phyloP scores from a whole-genome alignment of 352 stramenopile genomes.

The Globisporangium spiculum region DNA sequence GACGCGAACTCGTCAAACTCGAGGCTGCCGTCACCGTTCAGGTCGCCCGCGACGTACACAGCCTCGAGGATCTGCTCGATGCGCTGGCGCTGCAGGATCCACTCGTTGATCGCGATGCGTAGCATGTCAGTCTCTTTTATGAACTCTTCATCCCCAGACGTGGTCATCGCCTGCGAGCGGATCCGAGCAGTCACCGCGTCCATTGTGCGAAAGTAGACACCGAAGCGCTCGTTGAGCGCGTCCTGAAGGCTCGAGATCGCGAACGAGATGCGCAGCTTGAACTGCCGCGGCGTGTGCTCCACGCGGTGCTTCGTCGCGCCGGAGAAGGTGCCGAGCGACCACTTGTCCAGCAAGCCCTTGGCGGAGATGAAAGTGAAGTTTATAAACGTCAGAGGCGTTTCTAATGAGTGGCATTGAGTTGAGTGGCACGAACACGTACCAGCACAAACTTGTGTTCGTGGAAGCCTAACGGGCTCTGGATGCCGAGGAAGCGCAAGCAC shows the following conservation, averaged over 20 bases:
- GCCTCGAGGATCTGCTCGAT: slow-evolving; percentile 73
- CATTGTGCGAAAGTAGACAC: slow-evolving; percentile 54
- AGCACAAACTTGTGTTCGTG: slow-evolving; percentile 79
- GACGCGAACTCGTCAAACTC: slow-evolving; percentile 76
- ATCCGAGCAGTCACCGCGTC: slow-evolving; percentile 43
- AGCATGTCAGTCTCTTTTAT: slow-evolving; percentile 61
- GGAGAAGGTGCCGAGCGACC: slow-evolving; percentile 58
- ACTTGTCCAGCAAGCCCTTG: slow-evolving; percentile 54
- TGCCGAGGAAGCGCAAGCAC: slow-evolving; percentile 68
- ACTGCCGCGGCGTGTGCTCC: slow-evolving; percentile 46
- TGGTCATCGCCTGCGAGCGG: slow-evolving; percentile 26
- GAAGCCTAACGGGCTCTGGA: slow-evolving; percentile 60
- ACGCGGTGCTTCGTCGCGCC: slow-evolving; percentile 52
- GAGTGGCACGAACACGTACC: slow-evolving; percentile 18
- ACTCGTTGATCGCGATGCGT: slow-evolving; percentile 62
- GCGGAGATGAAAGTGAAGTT: neutral
- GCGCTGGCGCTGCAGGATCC: slow-evolving; percentile 34
- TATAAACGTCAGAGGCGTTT: neutral
- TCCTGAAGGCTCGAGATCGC: slow-evolving; percentile 53
- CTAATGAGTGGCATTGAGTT: neutral
- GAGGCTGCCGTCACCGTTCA: slow-evolving; percentile 65
- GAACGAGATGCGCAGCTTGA: slow-evolving; percentile 56
- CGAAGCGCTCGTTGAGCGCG: slow-evolving; percentile 57
- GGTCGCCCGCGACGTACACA: slow-evolving; percentile 63
- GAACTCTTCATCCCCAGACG: slow-evolving; percentile 47